A percentile compares a stretch with the other conserved stretches of the same genome.
Evolutionary conservation across 345 rosid genomes (phyloP).

Genomic region (Schrenkiella parvula): DNA sequence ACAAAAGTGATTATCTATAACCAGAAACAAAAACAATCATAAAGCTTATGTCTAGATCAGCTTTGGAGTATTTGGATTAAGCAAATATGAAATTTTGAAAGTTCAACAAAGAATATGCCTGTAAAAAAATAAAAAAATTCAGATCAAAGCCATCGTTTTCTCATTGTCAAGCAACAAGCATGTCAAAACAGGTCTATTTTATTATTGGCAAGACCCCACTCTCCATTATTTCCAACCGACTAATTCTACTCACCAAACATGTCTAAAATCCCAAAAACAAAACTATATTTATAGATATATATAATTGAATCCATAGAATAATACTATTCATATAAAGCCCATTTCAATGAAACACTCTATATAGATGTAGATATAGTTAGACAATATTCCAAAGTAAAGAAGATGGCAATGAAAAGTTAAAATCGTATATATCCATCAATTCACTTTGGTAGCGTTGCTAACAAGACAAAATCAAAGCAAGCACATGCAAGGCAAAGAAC

Average conservation of each 20-base stretch:
- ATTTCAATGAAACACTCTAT: neutral
- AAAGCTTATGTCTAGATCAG: constrained; percentile 5
- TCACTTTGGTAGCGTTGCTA: neutral
- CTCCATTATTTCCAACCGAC: constrained; percentile 26
- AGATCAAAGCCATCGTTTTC: constrained; percentile 30
- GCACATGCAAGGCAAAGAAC: constrained; percentile 32
- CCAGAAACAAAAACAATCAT: constrained; percentile 4
- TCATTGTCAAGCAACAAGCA: constrained; percentile 27
- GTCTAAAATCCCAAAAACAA: neutral
- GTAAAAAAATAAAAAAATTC: constrained; percentile 20
- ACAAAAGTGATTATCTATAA: constrained; percentile 9
- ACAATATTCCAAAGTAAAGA: constrained; percentile 14
- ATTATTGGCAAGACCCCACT: constrained; percentile 37
- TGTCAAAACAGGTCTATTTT: constrained; percentile 12
- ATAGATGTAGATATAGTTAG: neutral
- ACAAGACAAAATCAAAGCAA: constrained; percentile 24
- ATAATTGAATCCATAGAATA: constrained; percentile 9
- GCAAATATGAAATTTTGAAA: constrained; percentile 1
- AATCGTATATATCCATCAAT: neutral
- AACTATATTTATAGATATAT: neutral
- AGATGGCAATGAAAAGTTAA: constrained; percentile 8
- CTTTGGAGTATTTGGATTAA: constrained; percentile 24
- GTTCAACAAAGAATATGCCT: constrained; percentile 33
- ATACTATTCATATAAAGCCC: neutral
- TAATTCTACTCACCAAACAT: constrained; percentile 23